A percentile compares a stretch with the other conserved stretches of the same genome.
Evolutionary conservation across 2,329 filamentous ascomycete species (phyloP).

Genomic region (Colletotrichum graminicola): DNA sequence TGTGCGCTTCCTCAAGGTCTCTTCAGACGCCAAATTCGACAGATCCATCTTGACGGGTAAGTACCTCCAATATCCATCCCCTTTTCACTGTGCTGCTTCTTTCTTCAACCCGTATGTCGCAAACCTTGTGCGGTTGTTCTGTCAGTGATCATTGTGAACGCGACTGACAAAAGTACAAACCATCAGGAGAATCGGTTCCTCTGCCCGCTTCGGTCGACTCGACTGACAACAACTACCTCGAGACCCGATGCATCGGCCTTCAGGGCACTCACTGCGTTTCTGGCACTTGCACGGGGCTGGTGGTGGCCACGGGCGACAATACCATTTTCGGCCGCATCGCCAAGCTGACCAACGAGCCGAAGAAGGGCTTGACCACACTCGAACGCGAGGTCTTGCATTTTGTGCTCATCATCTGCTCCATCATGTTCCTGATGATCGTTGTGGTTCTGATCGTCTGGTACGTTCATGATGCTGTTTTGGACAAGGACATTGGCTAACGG

Average conservation of each 20-base stretch:
- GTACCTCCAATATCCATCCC: conserved; percentile 46
- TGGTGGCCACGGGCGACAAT: conserved; percentile 77
- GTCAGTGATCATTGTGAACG: too few species aligned
- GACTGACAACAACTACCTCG: conserved; percentile 80
- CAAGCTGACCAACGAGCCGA: conserved; percentile 76
- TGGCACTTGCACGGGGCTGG: conserved; percentile 74
- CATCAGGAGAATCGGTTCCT: conserved; percentile 72
- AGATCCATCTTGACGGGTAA: conserved; percentile 77
- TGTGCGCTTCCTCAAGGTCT: conserved; percentile 76
- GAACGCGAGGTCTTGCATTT: conserved; percentile 81
- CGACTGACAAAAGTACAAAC: conserved; percentile 10
- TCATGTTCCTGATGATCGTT: conserved; percentile 75
- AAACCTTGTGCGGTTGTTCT: too few species aligned
- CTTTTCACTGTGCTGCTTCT: not conserved
- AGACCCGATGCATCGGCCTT: conserved; percentile 80
- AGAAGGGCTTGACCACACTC: conserved; percentile 75
- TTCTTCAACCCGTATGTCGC: not conserved
- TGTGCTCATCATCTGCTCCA: conserved; percentile 74
- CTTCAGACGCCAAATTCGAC: conserved; percentile 78
- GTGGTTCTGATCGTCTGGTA: conserved; percentile 76
- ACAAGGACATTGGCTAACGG: not conserved
- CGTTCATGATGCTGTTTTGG: conserved; percentile 59
- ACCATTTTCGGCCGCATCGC: conserved; percentile 84
- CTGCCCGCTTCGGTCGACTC: conserved; percentile 73
- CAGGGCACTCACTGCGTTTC: conserved; percentile 85